phyloP scores from a whole-genome alignment of 257 asterid genomes.

The Paulownia fortunei region DNA sequence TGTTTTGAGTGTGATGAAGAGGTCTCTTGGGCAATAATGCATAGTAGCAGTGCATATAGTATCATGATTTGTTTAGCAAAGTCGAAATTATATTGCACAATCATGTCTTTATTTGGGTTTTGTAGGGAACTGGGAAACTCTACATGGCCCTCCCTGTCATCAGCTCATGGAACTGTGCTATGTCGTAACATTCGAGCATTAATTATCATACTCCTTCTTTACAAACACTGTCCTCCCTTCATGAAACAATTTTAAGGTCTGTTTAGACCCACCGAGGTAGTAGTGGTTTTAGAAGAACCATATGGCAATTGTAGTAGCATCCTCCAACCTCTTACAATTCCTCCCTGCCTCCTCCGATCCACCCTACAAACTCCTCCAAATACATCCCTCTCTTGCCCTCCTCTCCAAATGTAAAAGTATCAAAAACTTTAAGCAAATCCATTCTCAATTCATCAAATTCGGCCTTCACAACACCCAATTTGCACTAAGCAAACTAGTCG shows the following conservation, averaged over 20 bases:
- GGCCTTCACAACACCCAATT: conserved; percentile 62
- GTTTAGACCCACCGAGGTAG: not conserved
- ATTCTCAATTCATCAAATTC: conserved; percentile 48
- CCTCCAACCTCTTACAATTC: conserved; percentile 43
- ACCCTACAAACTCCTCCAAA: conserved; percentile 47
- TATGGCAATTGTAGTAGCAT: conserved; percentile 42
- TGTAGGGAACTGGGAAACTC: conserved; percentile 21
- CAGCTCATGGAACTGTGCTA: not conserved
- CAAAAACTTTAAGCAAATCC: conserved; percentile 41
- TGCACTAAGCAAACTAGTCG: conserved; percentile 48
- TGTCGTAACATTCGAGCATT: not conserved
- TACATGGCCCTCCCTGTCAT: not conserved
- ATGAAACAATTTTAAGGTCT: no score
- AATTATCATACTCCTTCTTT: not conserved
- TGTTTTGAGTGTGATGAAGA: not conserved
- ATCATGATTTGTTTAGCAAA: not conserved
- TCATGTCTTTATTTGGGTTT: conserved; percentile 1
- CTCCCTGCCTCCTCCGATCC: conserved; percentile 49
- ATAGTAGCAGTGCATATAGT: not conserved
- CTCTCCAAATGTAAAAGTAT: conserved; percentile 47
- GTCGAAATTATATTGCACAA: not conserved
- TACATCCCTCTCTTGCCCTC: conserved; percentile 41
- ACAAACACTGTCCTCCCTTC: not conserved
- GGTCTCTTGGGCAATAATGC: not conserved
- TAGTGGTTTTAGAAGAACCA: not conserved